phyloP scores from a whole-genome alignment of 1,284 basidiomycete species.

The Cutaneotrichosporon mucoides region DNA sequence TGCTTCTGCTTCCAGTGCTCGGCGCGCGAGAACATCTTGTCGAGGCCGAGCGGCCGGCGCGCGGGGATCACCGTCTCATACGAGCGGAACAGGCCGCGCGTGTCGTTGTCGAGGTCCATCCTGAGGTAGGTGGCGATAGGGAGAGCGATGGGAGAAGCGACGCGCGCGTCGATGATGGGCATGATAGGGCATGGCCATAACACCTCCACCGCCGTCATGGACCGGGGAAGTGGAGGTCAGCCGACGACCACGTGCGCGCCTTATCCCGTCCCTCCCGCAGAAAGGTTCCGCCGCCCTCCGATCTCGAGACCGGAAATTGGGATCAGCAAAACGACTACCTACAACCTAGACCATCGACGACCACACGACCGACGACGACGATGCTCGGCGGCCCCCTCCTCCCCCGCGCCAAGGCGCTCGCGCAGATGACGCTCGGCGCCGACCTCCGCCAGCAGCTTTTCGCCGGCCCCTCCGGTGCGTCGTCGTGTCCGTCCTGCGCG shows the following conservation, averaged over 20 bases:
- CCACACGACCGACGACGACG: not conserved
- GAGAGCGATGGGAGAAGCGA: not conserved
- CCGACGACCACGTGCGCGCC: too few relatives aligned
- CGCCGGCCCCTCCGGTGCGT: conserved; percentile 38
- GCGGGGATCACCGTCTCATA: conserved; percentile 31
- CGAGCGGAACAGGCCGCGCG: conserved; percentile 18
- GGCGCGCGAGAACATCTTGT: conserved; percentile 38
- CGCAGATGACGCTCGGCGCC: conserved; percentile 19
- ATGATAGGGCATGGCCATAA: not conserved
- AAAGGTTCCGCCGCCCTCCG: not conserved
- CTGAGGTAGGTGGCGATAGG: not conserved
- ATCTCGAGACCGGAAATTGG: not conserved
- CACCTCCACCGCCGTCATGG: not conserved
- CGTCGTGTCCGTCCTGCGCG: too few relatives aligned
- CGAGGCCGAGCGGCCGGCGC: conserved; percentile 29
- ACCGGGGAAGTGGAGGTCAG: not conserved
- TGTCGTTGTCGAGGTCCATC: conserved; percentile 4
- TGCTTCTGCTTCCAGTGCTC: conserved; percentile 17
- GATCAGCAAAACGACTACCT: not conserved
- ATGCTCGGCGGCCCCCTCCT: conserved; percentile 26
- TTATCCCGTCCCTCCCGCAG: too few relatives aligned
- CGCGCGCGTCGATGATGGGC: not conserved
- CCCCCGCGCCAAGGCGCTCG: conserved; percentile 24
- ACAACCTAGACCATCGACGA: not conserved
- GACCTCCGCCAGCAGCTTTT: conserved; percentile 36